These are phyloP conservation scores for Verticillium zaregamsianum DNA, from an alignment of 2,329 filamentous ascomycete species.

Conservation along the genomic window DNA sequence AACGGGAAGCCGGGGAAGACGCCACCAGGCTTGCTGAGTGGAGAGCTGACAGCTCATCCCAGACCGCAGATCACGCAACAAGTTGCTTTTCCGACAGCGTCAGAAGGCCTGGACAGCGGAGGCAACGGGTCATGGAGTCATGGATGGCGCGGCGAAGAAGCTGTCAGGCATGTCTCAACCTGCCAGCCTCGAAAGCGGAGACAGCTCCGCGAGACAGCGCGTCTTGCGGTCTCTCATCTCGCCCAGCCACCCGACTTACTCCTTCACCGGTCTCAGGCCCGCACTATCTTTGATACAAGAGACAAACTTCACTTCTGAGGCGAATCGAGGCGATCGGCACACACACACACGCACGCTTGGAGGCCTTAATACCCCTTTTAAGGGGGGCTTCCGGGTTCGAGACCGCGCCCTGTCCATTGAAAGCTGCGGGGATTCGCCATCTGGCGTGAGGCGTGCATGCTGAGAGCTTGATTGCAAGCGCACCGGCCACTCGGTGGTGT, in stretches of 20 bases:
- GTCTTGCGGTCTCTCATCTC: not conserved
- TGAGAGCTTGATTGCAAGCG: not conserved
- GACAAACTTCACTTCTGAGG: not conserved
- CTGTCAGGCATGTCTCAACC: not conserved
- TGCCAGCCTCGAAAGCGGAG: not conserved
- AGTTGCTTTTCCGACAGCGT: not conserved
- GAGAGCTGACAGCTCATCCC: constrained; percentile 1
- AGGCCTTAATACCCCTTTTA: not conserved
- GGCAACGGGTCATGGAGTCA: no score
- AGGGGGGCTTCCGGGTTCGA: not conserved
- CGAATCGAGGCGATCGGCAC: not conserved
- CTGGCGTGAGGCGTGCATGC: not conserved
- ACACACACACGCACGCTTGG: not conserved
- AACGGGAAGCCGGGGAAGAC: not conserved
- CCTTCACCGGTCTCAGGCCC: not conserved
- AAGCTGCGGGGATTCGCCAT: not conserved
- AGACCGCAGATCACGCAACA: constrained; percentile 1
- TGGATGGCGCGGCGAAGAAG: not conserved
- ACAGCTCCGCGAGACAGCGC: not conserved
- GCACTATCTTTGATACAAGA: not conserved
- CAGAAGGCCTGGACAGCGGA: not conserved
- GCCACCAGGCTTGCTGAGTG: not conserved
- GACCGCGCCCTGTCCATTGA: not conserved
- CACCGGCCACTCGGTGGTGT: not conserved
- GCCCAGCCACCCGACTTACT: not conserved